These are phyloP conservation scores for Hymenoscyphus scutula DNA, from an alignment of 2,329 filamentous ascomycete species.

Conservation along the genomic window DNA sequence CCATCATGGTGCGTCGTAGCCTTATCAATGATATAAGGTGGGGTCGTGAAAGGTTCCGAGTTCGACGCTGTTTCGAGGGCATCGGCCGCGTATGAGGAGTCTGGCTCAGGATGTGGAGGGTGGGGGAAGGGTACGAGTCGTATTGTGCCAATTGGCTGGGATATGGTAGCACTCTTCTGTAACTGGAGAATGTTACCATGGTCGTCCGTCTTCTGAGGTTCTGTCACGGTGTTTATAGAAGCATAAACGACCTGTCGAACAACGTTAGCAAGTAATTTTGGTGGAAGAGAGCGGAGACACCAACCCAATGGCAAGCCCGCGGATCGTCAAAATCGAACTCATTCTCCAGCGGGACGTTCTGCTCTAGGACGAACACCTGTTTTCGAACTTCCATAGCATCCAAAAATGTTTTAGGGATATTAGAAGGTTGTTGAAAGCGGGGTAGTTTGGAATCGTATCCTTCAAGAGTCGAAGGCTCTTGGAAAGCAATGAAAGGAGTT, in stretches of 20 bases:
- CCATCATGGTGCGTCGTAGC: slow-evolving; percentile 55
- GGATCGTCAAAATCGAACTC: slow-evolving; percentile 81
- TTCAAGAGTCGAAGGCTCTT: slow-evolving; percentile 47
- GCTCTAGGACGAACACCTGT: slow-evolving; percentile 60
- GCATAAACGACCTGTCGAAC: slow-evolving; percentile 56
- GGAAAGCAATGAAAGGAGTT: slow-evolving; percentile 34
- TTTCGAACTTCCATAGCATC: slow-evolving; percentile 63
- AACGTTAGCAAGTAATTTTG: not conserved
- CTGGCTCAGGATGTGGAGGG: slow-evolving; percentile 54
- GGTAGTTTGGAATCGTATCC: slow-evolving; percentile 44
- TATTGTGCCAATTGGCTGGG: slow-evolving; percentile 34
- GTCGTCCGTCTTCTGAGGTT: slow-evolving; percentile 45
- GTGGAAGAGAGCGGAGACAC: not conserved
- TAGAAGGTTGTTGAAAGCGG: slow-evolving; percentile 44
- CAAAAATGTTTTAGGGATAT: slow-evolving; percentile 55
- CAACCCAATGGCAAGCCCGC: slow-evolving; percentile 80
- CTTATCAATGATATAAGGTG: slow-evolving; percentile 26
- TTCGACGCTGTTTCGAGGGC: slow-evolving; percentile 23
- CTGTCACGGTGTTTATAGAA: slow-evolving; percentile 50
- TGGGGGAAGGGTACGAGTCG: slow-evolving; percentile 60
- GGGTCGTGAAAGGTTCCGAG: slow-evolving; percentile 14
- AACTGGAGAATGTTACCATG: slow-evolving; percentile 42
- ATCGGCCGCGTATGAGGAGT: slow-evolving; percentile 32
- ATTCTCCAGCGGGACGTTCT: slow-evolving; percentile 57
- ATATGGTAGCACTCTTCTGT: slow-evolving; percentile 43